Evolutionary conservation across 306 rosid species (phyloP).

Genomic region (Trichosanthes cucumerina): DNA sequence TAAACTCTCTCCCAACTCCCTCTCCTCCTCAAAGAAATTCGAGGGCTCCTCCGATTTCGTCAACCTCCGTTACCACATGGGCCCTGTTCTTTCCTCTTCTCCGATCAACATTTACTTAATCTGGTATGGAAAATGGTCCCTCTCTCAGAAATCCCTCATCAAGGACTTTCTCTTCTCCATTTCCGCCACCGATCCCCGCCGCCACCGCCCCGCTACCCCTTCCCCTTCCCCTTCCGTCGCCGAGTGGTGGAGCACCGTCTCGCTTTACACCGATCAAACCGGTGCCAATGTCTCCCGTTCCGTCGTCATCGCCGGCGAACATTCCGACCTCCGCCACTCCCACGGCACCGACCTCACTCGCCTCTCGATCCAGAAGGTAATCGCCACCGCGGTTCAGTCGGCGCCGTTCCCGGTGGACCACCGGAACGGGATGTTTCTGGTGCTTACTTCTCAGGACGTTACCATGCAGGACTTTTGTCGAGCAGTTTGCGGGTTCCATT

Average conservation of each 20-base stretch:
- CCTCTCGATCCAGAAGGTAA: constrained; percentile 60
- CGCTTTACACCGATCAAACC: constrained; percentile 89
- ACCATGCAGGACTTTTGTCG: constrained; percentile 83
- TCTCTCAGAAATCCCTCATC: constrained; percentile 39
- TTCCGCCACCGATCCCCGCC: constrained; percentile 27
- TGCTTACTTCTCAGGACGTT: constrained; percentile 56
- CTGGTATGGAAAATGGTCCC: constrained; percentile 83
- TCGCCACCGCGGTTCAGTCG: constrained; percentile 50
- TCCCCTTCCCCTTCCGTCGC: constrained; percentile 67
- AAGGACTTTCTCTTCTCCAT: constrained; percentile 65
- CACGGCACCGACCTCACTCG: constrained; percentile 60
- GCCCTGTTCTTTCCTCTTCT: constrained; percentile 66
- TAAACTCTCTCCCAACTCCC: constrained; percentile 49
- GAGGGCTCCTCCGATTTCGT: constrained; percentile 84
- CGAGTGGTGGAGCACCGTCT: constrained; percentile 72
- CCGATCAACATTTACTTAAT: constrained; percentile 79
- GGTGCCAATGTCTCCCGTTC: constrained; percentile 77
- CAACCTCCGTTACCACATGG: constrained; percentile 83
- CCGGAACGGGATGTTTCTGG: constrained; percentile 64
- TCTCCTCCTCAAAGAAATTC: constrained; percentile 64
- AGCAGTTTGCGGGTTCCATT: constrained; percentile 92
- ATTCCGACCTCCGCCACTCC: constrained; percentile 44
- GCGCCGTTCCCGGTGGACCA: constrained; percentile 76
- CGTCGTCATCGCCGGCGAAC: constrained; percentile 59
- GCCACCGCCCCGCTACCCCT: constrained; percentile 20